Percentiles rank a stretch among this genome's conserved stretches.
phyloP scores from a whole-genome alignment of 108 stramenopile genomes.

The Thalassiosira profunda region DNA sequence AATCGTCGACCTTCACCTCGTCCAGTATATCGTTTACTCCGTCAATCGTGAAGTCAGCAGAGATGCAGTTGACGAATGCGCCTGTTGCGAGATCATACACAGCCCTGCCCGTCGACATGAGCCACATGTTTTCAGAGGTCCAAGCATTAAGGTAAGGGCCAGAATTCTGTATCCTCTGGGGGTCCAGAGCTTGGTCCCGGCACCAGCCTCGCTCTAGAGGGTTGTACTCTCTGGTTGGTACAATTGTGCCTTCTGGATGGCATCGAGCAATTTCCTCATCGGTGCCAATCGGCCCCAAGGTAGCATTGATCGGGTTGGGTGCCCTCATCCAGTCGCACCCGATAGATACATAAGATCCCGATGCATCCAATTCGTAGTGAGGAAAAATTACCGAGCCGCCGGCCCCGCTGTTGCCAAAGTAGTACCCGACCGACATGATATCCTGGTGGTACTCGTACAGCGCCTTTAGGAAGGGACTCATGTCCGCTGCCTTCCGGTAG shows the following conservation, averaged over 20 bases:
- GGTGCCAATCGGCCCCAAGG: conserved; percentile 40
- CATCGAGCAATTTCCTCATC: conserved; percentile 55
- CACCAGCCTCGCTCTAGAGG: conserved; percentile 68
- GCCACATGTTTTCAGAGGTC: conserved; percentile 13
- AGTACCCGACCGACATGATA: conserved; percentile 29
- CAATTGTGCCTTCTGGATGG: conserved; percentile 37
- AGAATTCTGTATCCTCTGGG: conserved; percentile 17
- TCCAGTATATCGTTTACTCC: conserved; percentile 36
- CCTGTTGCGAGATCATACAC: conserved; percentile 52
- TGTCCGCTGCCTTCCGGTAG: conserved; percentile 37
- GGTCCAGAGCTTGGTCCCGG: conserved; percentile 50
- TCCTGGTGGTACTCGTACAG: conserved; percentile 53
- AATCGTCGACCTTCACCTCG: conserved; percentile 10
- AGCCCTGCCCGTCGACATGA: conserved; percentile 39
- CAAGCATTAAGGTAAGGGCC: conserved; percentile 48
- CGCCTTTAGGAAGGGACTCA: conserved; percentile 51
- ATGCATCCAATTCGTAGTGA: conserved; percentile 4
- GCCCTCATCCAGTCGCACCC: conserved; percentile 68
- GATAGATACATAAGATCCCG: conserved; percentile 26
- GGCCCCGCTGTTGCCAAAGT: conserved; percentile 60
- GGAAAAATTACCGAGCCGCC: conserved; percentile 52
- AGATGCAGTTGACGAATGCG: conserved; percentile 49
- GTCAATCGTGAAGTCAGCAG: conserved; percentile 40
- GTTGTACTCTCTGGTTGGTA: conserved; percentile 50
- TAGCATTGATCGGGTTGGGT: conserved; percentile 31